Evolutionary conservation across 225 moss, liverwort and hornwort species (phyloP).

Genomic region (Bryoerythrophyllum caledonicum): DNA sequence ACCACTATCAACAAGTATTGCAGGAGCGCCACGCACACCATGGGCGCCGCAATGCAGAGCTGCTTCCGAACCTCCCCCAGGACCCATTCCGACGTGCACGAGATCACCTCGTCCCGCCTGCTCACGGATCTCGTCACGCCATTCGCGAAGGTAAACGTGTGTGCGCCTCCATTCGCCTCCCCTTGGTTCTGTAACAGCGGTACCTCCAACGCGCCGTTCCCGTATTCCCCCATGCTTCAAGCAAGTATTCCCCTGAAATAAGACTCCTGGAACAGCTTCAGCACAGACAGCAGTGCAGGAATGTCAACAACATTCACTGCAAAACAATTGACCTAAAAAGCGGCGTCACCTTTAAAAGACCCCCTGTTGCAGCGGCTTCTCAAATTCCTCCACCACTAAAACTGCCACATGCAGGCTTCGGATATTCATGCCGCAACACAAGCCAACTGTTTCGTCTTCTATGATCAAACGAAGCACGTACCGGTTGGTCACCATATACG

Average conservation of each 20-base stretch:
- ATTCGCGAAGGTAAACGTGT: conserved; percentile 37
- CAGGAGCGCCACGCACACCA: conserved; percentile 54
- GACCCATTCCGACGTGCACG: conserved; percentile 44
- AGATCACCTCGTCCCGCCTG: conserved; percentile 32
- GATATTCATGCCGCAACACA: background rate
- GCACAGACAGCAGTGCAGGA: background rate
- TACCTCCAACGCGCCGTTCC: conserved; percentile 16
- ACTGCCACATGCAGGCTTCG: background rate
- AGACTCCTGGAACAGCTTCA: background rate
- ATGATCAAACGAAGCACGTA: too few species aligned
- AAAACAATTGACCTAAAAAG: background rate
- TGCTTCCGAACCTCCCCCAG: conserved; percentile 38
- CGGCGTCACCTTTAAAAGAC: background rate
- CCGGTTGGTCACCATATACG: background rate
- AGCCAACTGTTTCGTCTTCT: background rate
- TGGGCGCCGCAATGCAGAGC: conserved; percentile 53
- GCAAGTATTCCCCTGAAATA: background rate
- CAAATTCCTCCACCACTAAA: background rate
- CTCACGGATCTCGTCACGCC: conserved; percentile 40
- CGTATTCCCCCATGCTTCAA: conserved; percentile 19
- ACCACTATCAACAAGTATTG: conserved; percentile 48
- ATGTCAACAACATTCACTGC: background rate
- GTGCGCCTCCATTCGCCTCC: background rate
- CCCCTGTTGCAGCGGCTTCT: background rate
- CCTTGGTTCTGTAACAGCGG: conserved; percentile 10